Evolutionary conservation across 2,329 filamentous ascomycete genomes (phyloP), one percentile per base, ranked within the genome.

Genomic region (Claviceps purpurea): DNA sequence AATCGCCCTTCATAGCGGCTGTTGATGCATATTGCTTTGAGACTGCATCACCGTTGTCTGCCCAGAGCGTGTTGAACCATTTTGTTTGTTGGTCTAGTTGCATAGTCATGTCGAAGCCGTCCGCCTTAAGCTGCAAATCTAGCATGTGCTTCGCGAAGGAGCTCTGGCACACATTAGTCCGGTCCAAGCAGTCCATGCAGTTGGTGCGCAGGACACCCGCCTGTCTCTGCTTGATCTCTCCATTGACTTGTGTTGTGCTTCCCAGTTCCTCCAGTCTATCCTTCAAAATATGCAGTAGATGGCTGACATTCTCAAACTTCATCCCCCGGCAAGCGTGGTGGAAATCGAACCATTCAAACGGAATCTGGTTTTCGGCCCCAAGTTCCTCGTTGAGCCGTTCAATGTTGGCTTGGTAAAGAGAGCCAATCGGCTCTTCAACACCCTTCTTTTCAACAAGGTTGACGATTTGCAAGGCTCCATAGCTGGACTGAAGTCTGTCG

Each of bases 31-130:
- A 98, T 65, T 96, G 91, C 58, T 90, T 89, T 0, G 89, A 95
- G 52, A 97, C 89, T 0, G 90, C 89, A 66, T 98, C 93, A 14
- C 93, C 93, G 59, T 98, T 98, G 64, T 98, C 93, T 0, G 93
- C 93, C 91, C 93, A 98, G 0, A 97, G 73, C 0, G 81, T 89
- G 66, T 98, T 97, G 72, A 97, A 97, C 89, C 91, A 97, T 46
- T 82, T 78, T 5, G 87, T 94, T 52, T 83, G 81, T 53, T 88
- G 85, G 64, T 95, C 89, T 24, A 75, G 67, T 56, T 93, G 83
- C 0, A 85, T 74, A 58, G 83, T 81, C 68, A 94, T 84, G 52
- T 84, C 81, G 54, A 89, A 84, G 0, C 85, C 87, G 56, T 94
- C 82, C 20, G 79, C 74, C 53, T 79, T 84, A 2, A 98, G 74